Base-by-base conservation (phyloP, 768 basidiomycete species). In the Kwoniella shandongensis region DNA sequence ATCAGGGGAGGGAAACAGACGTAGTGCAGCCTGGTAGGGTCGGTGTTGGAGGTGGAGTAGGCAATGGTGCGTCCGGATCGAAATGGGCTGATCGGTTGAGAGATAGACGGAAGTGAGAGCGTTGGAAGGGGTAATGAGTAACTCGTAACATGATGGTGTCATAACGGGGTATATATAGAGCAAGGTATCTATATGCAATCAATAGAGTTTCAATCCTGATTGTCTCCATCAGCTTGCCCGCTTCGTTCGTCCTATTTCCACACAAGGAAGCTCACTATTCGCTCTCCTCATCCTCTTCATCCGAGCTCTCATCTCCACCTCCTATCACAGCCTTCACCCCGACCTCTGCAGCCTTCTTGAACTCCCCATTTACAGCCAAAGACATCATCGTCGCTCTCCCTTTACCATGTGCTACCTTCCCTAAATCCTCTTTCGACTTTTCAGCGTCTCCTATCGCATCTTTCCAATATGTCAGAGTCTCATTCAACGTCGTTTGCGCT, bases 41-140 rank as follows among this genome's bases (percentile, higher is more conserved):
- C 13, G 32, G 32, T 32, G 32, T 13, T 6, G 32, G 32, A 32
- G 13, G 32, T 32, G 44, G 44, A 23, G 36, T 23, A 25, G 57
- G 57, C 23, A 55, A n/a, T 29, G 63, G 46, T n/a, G 20, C 50
- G 27, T 36, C 23, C 40, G 57, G 45, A 13, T 54, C 40, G 15
- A 69, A 69, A 48, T 69, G 67, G 67, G 52, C 67, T 5, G 54
- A 61, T 55, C 59, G 67, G 40, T 51, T 69, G 48, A 55, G 66
- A 44, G 56, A 61, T 26, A 47, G 57, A 20, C 45, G 45, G 44
- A 56, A 39, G 27, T 36, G 22, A 39, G 26, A 26, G 18, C 41
- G 18, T 6, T 32, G 7, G 13, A 6, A 6, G 32, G 32, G 6
- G 7, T 6, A 13, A 32, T n/a, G n/a, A n/a, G n/a, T n/a, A n/a